phyloP scores from a whole-genome alignment of 768 basidiomycete species.

The Hypholoma sublateritium region DNA sequence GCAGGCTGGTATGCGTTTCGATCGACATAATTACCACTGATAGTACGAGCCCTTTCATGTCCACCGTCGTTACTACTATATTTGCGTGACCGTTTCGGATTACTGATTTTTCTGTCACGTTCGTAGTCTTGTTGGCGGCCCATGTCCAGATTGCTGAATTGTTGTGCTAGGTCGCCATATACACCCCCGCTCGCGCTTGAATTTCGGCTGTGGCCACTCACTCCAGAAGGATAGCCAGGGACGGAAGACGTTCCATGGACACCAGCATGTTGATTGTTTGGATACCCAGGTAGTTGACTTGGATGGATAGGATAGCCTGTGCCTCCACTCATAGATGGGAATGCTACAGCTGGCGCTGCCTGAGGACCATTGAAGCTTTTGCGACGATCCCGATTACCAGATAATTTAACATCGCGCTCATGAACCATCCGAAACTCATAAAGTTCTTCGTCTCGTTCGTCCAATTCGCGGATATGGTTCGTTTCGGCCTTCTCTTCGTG shows the following conservation, averaged over 20 bases:
- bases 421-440: slow-evolving; percentile 56
- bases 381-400: slow-evolving; percentile 43
- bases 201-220: slow-evolving; percentile 28
- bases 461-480: slow-evolving; percentile 51
- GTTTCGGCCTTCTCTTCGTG: slow-evolving; percentile 44
- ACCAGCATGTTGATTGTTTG: slow-evolving; percentile 21
- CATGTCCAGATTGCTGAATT: slow-evolving; percentile 43
- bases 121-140: slow-evolving; percentile 33
- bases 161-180: slow-evolving; percentile 36
- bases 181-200: slow-evolving; percentile 26
- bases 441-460: slow-evolving; percentile 37
- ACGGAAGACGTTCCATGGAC: slow-evolving; percentile 16
- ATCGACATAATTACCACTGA: slow-evolving; percentile 38
- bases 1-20: slow-evolving; percentile 28
- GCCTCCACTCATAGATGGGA: slow-evolving; percentile 27
- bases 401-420: slow-evolving; percentile 50
- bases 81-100: slow-evolving; percentile 39
- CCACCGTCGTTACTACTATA: slow-evolving; percentile 42
- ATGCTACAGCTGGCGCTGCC: slow-evolving; percentile 26
- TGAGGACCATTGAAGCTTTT: slow-evolving; percentile 49
- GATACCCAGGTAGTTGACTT: slow-evolving; percentile 19
- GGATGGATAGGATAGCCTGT: slow-evolving; percentile 27
- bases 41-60: slow-evolving; percentile 33
- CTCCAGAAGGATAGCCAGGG: slow-evolving; percentile 18
- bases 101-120: slow-evolving; percentile 32